Evolutionary conservation across 495 filamentous ascomycete genomes (phyloP), one percentile per base, ranked within the genome.

Genomic region (Lasiosphaeria ovina): DNA sequence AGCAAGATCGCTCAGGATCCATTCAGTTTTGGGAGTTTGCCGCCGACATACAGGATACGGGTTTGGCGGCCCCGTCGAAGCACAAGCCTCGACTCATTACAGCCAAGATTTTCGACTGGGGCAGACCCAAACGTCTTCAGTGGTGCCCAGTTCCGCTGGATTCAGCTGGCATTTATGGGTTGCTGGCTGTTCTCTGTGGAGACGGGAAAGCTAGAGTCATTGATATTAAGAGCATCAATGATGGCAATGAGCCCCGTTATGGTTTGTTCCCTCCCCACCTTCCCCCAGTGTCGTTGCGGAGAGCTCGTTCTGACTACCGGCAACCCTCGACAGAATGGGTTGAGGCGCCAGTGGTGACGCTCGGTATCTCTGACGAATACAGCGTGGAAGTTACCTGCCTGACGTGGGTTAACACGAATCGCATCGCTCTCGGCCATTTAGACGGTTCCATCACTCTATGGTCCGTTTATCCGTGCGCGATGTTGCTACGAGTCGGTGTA

Each of bases 381-480:
- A 72, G 71, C 47, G 61, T 80, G 53, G 67, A 70, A 24, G 75
- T 75, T n/a, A 79, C 76, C 35, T 76, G 74, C 65, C 72, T 81
- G 35, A 71, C 76, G 12, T 81, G 79, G 79, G 64, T 77, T 4
- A 79, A 77, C 57, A 72, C 69, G 55, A 81, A 81, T 63, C 77
- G 78, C 12, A 59, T 81, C 48, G 73, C 66, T 17, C 68, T 79
- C 51, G 79, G 73, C 55, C 75, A 79, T 65, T 76, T 73, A 0
- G 79, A 81, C 51, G 79, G 79, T 8, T 79, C 76, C 16, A 68
- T 81, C 42, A 68, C 70, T 10, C 64, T 81, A 11, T 81, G 78
- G 77, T 81, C 78, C n/a, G 32, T 81, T 44, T 72, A 68, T 32
- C 79, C 79, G 8, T 62, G 62, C 35, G 61, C 62, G 38, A 63